Evolutionary conservation across 164 flowering plant genomes (phyloP), one percentile per base, ranked within the genome.

Genomic region (Liquidambar formosana): DNA sequence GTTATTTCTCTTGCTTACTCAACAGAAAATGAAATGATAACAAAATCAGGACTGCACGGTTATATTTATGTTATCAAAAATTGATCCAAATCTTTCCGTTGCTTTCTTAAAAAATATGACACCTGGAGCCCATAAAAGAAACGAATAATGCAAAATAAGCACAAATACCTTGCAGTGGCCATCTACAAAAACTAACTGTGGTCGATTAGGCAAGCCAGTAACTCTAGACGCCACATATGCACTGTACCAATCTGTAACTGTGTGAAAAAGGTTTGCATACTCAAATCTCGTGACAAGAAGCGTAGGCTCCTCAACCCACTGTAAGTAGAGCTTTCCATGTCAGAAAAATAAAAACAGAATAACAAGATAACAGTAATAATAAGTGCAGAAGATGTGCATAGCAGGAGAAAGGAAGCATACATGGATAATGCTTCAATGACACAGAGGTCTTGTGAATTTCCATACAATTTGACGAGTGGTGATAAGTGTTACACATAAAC

Each of bases 261-360:
- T 93, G 82, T 95, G 99, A 71, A 95, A 95, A 49, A 95, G 79
- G 76, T 93, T 93, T 47, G 99, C 99, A 81, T 95, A 95, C 79
- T 93, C 98, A 68, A 86, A 93, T 18, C 98, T 87, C 14, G 98
- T 95, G 38, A 95, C 84, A 53, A 95, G 73, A 73, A 95, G 84
- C 21, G 89, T 81, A 57, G 98, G 92, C 72, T 93, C 99, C 78
- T 95, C 98, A 57, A 95, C 65, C 98, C 97, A 93, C 99, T 93
- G 89, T 75, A 81, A 81, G 53, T 22, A 64, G 14, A 79, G 54
- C 26, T 48, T 54, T 57, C 49, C n/a, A 72, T 53, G 71, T 79
- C 73, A 81, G 71, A 66, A 72, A 70, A 57, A 66, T 33, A 61
- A 19, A 66, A 52, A 23, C 9, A 23, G 26, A 49, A 33, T 19